Evolutionary conservation across 768 basidiomycete genomes (phyloP), one percentile per base, ranked within the genome.

Genomic region (Xanthoconium stramineum): DNA sequence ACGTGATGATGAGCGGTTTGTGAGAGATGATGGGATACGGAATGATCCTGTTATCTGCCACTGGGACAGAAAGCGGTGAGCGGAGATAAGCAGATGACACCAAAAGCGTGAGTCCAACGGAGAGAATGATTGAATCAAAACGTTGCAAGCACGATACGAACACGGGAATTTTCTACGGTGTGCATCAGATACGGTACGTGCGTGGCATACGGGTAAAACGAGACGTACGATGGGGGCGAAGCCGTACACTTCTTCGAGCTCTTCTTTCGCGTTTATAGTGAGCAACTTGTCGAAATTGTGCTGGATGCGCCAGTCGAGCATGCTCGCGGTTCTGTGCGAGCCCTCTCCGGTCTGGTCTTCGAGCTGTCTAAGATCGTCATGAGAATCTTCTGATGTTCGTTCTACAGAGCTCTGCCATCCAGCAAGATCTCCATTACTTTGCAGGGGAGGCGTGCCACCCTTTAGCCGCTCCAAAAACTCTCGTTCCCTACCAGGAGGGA

Each of bases 221-320:
- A 42, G 12, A 83, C 86, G 60, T 69, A 91, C 89, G 45, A 93
- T 83, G 38, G 87, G 77, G 3, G 91, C 87, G n/a, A 88, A 70
- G 2, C 91, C 91, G 63, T 90, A 92, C 6, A 91, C 78, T 47
- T 84, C 83, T 66, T 92, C 91, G 38, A 94, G 70, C 56, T 93
- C 91, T 65, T 89, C 85, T 40, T 90, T 75, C 19, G 76, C 78
- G 63, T 85, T 86, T 51, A 89, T 68, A 2, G 77, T 74, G 39
- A 89, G 67, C 24, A 93, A 71, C 65, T 82, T 76, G 29, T 89
- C 84, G 35, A 92, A 72, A 66, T 91, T 87, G 40, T 77, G 74
- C 56, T 89, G 85, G 33, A 89, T 77, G 53, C 80, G 82, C 37
- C 61, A 45, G 53, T 71, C 55, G 14, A 78, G 59, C 3, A 62